A percentile compares a stretch with the other conserved stretches of the same genome.
Conservation (phyloP, 352 stramenopile species). For the Hyaloperonospora arabidopsidis region DNA sequence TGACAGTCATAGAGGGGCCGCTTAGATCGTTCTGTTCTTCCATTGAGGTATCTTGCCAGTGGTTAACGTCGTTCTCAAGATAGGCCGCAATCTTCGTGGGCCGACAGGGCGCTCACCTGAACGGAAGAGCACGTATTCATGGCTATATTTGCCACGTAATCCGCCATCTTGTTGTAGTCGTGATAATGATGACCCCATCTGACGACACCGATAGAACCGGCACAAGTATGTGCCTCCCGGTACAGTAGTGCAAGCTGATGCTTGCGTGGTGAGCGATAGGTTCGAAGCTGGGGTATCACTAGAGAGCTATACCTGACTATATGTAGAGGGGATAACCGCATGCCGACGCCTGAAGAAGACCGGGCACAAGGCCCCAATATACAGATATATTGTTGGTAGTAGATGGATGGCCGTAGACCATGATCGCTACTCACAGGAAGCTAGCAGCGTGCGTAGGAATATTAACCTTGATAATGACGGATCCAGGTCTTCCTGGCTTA, state of each 20-base stretch:
- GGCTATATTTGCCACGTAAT: background rate
- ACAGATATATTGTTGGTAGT: background rate
- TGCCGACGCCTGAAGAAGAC: no score
- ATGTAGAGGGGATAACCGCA: no score
- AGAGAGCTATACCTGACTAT: no score
- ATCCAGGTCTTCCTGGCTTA: no score
- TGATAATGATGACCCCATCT: background rate
- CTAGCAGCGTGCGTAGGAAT: background rate
- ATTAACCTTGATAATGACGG: background rate
- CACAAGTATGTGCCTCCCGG: background rate
- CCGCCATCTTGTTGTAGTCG: background rate
- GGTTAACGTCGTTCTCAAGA: background rate
- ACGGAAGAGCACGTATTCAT: background rate
- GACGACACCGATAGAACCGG: background rate
- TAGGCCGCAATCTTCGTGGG: background rate
- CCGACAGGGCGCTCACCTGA: background rate
- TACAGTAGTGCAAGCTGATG: background rate
- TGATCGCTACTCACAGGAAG: background rate
- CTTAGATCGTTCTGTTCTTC: background rate
- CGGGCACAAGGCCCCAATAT: background rate
- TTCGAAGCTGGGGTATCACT: background rate
- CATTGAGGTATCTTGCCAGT: background rate
- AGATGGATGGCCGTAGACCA: background rate
- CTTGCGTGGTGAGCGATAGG: background rate
- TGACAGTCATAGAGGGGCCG: no score